phyloP scores from a whole-genome alignment of 2,329 filamentous ascomycete genomes.

The Aspergillus glaucus region DNA sequence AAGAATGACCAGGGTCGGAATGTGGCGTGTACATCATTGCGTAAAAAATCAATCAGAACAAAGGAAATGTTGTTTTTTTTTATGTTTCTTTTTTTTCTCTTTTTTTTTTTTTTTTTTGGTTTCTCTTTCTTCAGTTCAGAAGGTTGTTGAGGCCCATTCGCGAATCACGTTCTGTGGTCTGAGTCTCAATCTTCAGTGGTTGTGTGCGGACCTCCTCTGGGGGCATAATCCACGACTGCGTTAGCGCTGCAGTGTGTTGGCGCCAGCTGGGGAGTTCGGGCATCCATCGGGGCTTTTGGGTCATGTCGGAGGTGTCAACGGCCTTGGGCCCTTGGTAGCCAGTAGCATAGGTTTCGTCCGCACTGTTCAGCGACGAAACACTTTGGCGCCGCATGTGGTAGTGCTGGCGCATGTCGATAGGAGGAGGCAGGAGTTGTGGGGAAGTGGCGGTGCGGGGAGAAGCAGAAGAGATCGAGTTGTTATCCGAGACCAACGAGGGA shows the following conservation, averaged over 20 bases:
- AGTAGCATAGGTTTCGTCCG: slow-evolving; percentile 17
- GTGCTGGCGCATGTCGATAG: slow-evolving; percentile 39
- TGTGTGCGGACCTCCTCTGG: slow-evolving; percentile 9
- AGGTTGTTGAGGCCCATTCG: slow-evolving; percentile 36
- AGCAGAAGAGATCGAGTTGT: slow-evolving; percentile 56
- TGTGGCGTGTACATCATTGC: slow-evolving; percentile 12
- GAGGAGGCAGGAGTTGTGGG: slow-evolving; percentile 34
- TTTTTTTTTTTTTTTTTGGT: slow-evolving; percentile 6
- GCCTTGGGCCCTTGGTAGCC: slow-evolving; percentile 12
- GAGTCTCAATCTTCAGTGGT: slow-evolving; percentile 14
- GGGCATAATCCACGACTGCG: slow-evolving; percentile 18
- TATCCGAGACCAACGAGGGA: slow-evolving; percentile 64
- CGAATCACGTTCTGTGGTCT: slow-evolving; percentile 23
- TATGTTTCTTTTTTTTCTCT: slow-evolving; percentile 6
- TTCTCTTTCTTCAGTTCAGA: slow-evolving; percentile 26
- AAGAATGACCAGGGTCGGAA: slow-evolving; percentile 12
- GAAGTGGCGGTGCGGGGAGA: slow-evolving; percentile 47
- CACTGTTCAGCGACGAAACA: slow-evolving; percentile 15
- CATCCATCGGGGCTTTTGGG: slow-evolving; percentile 22
- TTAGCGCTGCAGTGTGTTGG: slow-evolving; percentile 20
- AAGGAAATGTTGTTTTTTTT: slow-evolving; percentile 18
- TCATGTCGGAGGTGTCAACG: slow-evolving; percentile 20
- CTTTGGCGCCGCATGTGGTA: slow-evolving; percentile 31
- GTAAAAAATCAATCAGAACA: slow-evolving; percentile 10
- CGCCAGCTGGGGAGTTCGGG: slow-evolving; percentile 23